Conservation (phyloP, 176 grass and related monocot genomes). For the barley (Hordeum vulgare) region MorexV3_pseudomolecules_assembly NC_058524.1:560620956-560621455, state of each 20-base stretch:
- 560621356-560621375: not conserved
- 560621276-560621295: not conserved
- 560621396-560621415: not conserved
- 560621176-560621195: not conserved
- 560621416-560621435: not conserved
- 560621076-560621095: not conserved
- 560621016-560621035: constrained; percentile 86
- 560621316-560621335: no score
- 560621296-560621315: not conserved
- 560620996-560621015: constrained; percentile 77
- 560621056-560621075: not conserved
- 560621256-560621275: not conserved
- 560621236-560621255: not conserved
- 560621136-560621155: not conserved
- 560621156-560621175: not conserved
- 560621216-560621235: not conserved
- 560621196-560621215: not conserved
- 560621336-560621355: not conserved
- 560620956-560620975: constrained; percentile 20
- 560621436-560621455: not conserved
- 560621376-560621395: not conserved
- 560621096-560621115: not conserved
- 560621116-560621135: not conserved
- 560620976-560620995: constrained; percentile 29
- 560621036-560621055: constrained; percentile 81